These are phyloP conservation scores for Kwoniella shivajii DNA, from an alignment of 1,284 basidiomycete genomes.

Conservation along the genomic window DNA sequence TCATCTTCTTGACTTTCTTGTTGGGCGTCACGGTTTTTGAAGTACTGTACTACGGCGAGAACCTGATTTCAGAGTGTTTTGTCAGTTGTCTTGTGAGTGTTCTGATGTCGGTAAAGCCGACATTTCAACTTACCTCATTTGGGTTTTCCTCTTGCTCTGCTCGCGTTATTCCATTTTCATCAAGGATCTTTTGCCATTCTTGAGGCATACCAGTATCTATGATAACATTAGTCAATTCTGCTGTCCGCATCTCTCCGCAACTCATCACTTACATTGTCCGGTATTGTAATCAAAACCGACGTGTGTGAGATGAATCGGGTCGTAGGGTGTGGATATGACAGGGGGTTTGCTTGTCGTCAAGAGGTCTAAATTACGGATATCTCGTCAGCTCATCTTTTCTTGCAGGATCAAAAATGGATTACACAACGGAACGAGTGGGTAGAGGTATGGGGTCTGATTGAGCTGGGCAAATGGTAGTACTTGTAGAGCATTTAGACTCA, in stretches of 20 bases:
- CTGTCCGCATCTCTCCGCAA: background rate
- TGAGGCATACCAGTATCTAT: slow-evolving; percentile 87
- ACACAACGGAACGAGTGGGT: background rate
- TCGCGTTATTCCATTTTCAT: slow-evolving; percentile 93
- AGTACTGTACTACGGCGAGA: slow-evolving; percentile 99
- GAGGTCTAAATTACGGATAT: slow-evolving; percentile 61
- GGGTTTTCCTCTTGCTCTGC: slow-evolving; percentile 97
- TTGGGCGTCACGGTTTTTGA: slow-evolving; percentile 44
- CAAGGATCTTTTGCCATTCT: slow-evolving; percentile 97
- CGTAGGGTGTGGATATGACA: slow-evolving; percentile 95
- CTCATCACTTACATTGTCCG: slow-evolving; percentile 69
- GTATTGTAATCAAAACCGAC: slow-evolving; percentile 99
- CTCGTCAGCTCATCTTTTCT: background rate
- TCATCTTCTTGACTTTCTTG: slow-evolving; percentile 59
- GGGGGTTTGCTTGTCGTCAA: slow-evolving; percentile 67
- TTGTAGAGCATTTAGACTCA: no score
- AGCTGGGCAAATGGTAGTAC: background rate
- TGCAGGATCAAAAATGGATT: background rate
- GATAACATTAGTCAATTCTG: background rate
- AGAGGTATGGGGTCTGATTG: no score
- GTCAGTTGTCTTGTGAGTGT: no score
- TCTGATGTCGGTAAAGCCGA: no score
- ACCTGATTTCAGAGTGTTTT: no score
- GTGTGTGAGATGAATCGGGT: slow-evolving; percentile 99
- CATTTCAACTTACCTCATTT: slow-evolving; percentile 74